Base-by-base conservation (phyloP, 2,329 filamentous ascomycete genomes). In the Cyphellophora europaea region DNA sequence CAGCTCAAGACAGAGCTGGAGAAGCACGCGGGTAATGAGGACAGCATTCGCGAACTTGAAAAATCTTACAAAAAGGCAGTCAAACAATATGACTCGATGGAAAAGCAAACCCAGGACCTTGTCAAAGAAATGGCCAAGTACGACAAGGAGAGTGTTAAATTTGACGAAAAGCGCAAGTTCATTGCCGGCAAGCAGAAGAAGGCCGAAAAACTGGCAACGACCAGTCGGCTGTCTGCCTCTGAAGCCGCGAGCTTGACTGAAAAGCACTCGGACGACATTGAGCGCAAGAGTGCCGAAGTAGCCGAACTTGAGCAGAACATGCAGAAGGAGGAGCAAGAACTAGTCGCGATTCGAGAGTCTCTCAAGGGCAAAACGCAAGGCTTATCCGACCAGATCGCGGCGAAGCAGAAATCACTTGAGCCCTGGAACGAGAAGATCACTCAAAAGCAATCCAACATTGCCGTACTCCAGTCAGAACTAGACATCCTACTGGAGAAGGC, bases 371-470 rank as follows among this genome's bases (percentile, higher is more conserved):
- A 98, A 63, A 98, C 91, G 0, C 88, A 96, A 55, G 82, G 77
- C 5, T 82, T 95, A 42, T 96, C 89, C 0, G 87, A 98, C 49
- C 73, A 95, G 53, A 96, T 98, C 48, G 79, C 87, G 0, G 72
- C 71, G 4, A 95, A 94, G 62, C 91, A 98, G 53, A 95, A 93
- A 61, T 81, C 85, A 1, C 69, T 98, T 8, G 89, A 96, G 60
- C 91, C 91, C 0, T 98, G 91, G 91, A 88, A 82, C 49, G 87
- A 87, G 47, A 96, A 91, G 62, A 89, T 98, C 63, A 95, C 91
- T 57, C 82, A 94, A 54, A 96, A 94, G 58, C 82, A 91, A 53
- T 95, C 88, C 0, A 78, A 83, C 3, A 93, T 95, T 47, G 89
- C 89, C 3, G 88, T 98, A 8, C 87, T 91, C 2, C 84, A 94